Base-by-base conservation (phyloP, 768 basidiomycete species). In the Russula virescens region DNA sequence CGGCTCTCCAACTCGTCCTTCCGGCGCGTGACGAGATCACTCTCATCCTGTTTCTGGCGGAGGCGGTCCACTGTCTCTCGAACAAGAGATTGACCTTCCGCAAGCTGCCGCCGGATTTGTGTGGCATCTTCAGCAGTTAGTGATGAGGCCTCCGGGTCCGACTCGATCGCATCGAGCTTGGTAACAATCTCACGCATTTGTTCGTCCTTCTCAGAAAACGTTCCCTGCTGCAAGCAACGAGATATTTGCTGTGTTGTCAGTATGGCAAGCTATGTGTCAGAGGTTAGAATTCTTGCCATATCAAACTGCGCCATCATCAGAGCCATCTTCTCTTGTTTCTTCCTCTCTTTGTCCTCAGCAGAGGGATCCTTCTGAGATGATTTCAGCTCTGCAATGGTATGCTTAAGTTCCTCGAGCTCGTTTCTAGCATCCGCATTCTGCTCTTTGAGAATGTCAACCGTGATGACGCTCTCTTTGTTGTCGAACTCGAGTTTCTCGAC, bases 281-380 rank as follows among this genome's bases (percentile, higher is more conserved):
- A 2, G 34, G 23, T 51, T 18, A 61, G 55, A 49, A 58, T 61
- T 77, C 89, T 70, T 67, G 96, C 96, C 65, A 89, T 83, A 75
- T 98, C 95, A 68, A 99, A 96, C 74, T 96, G 95, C 62, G 96
- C 93, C 96, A 99, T 98, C 93, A 99, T 97, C 68, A 94, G 80
- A 10, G 93, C 94, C 91, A 99, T 92, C 82, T 98, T 98, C 79
- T 98, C 96, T 71, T 96, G 94, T 75, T 98, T 98, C 74, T 91
- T 86, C 80, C 93, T 97, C 80, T 99, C 97, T 78, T 95, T 98
- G 73, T 98, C 97, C 73, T 98, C 97, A 35, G 87, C 87, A 43
- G 88, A 87, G 18, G 88, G 84, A 63, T 91, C 90, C 75, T 88
- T 90, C 75, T 94, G 91, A 14, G 86, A 81, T 40, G 80, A 77